Evolutionary conservation across 169 alveolate genomes (phyloP).

Genomic region (Cryptosporidium ubiquitum): DNA sequence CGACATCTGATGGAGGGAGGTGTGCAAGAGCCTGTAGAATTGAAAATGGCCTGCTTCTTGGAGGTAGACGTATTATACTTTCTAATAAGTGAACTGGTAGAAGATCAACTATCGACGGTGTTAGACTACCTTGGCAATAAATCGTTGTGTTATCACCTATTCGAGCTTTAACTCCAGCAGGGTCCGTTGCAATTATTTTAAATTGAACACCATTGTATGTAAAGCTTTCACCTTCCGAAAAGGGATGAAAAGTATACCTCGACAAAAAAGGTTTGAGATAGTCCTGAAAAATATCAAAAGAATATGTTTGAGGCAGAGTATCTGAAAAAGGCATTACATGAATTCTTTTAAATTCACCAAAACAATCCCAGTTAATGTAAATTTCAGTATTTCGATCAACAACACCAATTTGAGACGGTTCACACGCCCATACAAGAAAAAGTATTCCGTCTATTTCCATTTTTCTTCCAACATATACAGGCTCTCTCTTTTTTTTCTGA

Average conservation of each 20-base stretch:
- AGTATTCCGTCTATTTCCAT: slow-evolving; percentile 27
- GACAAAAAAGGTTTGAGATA: slow-evolving; percentile 78
- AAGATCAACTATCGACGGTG: slow-evolving; percentile 79
- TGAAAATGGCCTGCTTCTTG: slow-evolving; percentile 79
- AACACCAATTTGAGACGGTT: slow-evolving; percentile 67
- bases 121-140: slow-evolving; percentile 76
- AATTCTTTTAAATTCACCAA: slow-evolving; percentile 75
- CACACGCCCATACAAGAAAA: slow-evolving; percentile 73
- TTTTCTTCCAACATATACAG: slow-evolving; percentile 66
- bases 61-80: slow-evolving; percentile 76
- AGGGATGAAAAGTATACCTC: slow-evolving; percentile 77
- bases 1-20: slow-evolving; percentile 77
- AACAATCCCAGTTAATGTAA: slow-evolving; percentile 75
- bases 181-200: slow-evolving; percentile 80
- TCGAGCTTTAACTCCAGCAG: slow-evolving; percentile 77
- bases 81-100: slow-evolving; percentile 77
- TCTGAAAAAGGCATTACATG: slow-evolving; percentile 80
- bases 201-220: slow-evolving; percentile 80
- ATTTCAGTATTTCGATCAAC: slow-evolving; percentile 20
- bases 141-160: slow-evolving; percentile 78
- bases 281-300: slow-evolving; percentile 76
- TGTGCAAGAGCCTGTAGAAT: slow-evolving; percentile 78
- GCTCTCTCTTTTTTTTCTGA: slow-evolving; percentile 43
- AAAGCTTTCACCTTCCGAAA: slow-evolving; percentile 78
- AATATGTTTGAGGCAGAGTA: slow-evolving; percentile 79